Conservation (phyloP, 2,329 filamentous ascomycete genomes). For the Pseudocercospora cruenta region DNA sequence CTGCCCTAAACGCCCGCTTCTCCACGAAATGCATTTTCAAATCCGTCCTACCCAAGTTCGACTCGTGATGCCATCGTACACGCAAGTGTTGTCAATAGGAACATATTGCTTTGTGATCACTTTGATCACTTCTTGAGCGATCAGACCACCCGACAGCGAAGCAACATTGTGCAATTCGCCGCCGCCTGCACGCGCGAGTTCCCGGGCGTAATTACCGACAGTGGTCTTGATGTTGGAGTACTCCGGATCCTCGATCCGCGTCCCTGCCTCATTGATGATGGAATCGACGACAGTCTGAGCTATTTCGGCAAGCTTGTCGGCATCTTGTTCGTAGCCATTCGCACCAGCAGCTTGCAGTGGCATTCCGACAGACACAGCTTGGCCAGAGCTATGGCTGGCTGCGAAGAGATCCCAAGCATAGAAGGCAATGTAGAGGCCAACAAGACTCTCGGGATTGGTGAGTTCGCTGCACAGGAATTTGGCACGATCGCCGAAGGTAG, state of each 20-base stretch:
- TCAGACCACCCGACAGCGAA: conserved; percentile 83
- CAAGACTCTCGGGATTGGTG: conserved; percentile 49
- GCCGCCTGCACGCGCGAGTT: conserved; percentile 71
- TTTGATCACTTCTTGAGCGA: conserved; percentile 97
- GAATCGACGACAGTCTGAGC: conserved; percentile 47
- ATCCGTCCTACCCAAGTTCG: conserved; percentile 45
- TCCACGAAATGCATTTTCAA: conserved; percentile 13
- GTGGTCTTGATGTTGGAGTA: conserved; percentile 43
- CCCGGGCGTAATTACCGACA: conserved; percentile 44
- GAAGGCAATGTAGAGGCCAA: conserved; percentile 56
- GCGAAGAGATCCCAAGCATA: conserved; percentile 54
- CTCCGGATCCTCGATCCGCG: conserved; percentile 47
- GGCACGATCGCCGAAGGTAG: conserved; percentile 45
- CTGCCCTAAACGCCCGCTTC: neutral
- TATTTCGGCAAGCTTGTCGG: conserved; percentile 47
- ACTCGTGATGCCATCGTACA: conserved; percentile 65
- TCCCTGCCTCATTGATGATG: conserved; percentile 48
- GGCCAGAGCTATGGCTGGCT: conserved; percentile 44
- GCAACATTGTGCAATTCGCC: conserved; percentile 93
- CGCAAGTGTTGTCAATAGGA: conserved; percentile 65
- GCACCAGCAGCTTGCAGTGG: conserved; percentile 42
- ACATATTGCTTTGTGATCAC: conserved; percentile 71
- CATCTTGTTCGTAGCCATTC: conserved; percentile 41
- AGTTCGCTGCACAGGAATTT: conserved; percentile 52
- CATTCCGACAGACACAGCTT: neutral